Conservation (phyloP, 148 eudicot species). For the Camellia granthamiana region DNA sequence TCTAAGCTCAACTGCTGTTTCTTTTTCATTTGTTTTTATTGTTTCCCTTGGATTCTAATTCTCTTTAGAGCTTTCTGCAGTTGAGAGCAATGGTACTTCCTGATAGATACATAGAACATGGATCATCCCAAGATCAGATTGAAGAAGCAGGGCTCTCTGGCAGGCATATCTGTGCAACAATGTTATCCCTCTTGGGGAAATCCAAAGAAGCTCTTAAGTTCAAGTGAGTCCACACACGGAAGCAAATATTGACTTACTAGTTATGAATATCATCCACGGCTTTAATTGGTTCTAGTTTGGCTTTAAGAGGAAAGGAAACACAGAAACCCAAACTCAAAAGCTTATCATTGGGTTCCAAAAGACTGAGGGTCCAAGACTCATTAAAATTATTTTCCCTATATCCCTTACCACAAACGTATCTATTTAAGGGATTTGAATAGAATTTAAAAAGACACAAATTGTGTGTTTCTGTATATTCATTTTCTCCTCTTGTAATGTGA, state of each 20-base stretch:
- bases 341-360: not conserved
- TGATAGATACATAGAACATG: conserved; percentile 72
- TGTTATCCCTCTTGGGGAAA: conserved; percentile 57
- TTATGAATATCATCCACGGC: not conserved
- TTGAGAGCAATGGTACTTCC: conserved; percentile 71
- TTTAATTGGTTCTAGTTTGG: not conserved
- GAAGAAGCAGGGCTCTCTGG: conserved; percentile 68
- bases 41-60: not conserved
- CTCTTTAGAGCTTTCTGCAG: conserved; percentile 28
- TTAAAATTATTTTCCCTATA: not conserved
- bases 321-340: not conserved
- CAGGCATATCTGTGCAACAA: conserved; percentile 60
- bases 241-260: not conserved
- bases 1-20: no score
- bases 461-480: not conserved
- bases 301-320: not conserved
- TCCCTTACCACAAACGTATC: not conserved
- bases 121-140: conserved; percentile 59
- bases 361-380: not conserved
- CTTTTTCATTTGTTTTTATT: not conserved
- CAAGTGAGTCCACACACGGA: conserved; percentile 13
- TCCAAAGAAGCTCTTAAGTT: conserved; percentile 46
- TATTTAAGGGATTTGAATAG: not conserved
- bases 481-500: not conserved
- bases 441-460: not conserved